These are phyloP conservation scores for Aspergillus awamori DNA, from an alignment of 2,329 filamentous ascomycete genomes.

Conservation along the genomic window DNA sequence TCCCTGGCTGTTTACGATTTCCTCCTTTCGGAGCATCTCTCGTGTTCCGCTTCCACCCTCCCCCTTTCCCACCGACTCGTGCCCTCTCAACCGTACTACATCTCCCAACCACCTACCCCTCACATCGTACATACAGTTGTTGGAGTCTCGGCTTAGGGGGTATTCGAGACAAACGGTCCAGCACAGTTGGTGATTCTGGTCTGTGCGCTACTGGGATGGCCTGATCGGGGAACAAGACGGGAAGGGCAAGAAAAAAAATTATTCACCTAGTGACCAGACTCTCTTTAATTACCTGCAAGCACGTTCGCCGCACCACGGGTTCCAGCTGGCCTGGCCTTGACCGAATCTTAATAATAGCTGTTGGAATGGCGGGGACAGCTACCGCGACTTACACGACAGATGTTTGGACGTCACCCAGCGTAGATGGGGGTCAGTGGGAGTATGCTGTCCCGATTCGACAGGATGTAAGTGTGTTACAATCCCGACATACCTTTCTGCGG, in stretches of 20 bases:
- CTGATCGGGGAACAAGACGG: conserved; percentile 25
- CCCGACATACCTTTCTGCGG: background rate
- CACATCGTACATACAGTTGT: conserved; percentile 16
- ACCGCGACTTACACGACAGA: conserved; percentile 44
- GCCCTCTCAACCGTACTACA: background rate
- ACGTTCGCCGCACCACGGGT: conserved; percentile 19
- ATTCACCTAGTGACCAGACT: conserved; percentile 17
- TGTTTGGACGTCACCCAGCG: conserved; percentile 41
- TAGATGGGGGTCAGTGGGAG: conserved; percentile 42
- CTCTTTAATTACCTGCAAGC: conserved; percentile 17
- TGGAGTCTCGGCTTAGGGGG: conserved; percentile 11
- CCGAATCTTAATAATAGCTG: conserved; percentile 19
- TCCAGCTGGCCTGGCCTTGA: conserved; percentile 42
- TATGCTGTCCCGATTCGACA: conserved; percentile 39
- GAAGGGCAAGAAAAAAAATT: background rate
- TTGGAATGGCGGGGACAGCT: conserved; percentile 46
- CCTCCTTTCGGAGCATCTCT: conserved; percentile 33
- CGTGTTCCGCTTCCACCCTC: conserved; percentile 15
- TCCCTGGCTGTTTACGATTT: conserved; percentile 38
- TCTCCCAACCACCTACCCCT: conserved; percentile 15
- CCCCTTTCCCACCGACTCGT: conserved; percentile 21
- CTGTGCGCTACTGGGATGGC: conserved; percentile 32
- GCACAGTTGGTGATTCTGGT: conserved; percentile 16
- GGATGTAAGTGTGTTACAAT: conserved; percentile 36
- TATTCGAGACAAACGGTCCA: conserved; percentile 8